phyloP scores from a whole-genome alignment of 768 basidiomycete genomes.

The Leccinellum rugosiceps region DNA sequence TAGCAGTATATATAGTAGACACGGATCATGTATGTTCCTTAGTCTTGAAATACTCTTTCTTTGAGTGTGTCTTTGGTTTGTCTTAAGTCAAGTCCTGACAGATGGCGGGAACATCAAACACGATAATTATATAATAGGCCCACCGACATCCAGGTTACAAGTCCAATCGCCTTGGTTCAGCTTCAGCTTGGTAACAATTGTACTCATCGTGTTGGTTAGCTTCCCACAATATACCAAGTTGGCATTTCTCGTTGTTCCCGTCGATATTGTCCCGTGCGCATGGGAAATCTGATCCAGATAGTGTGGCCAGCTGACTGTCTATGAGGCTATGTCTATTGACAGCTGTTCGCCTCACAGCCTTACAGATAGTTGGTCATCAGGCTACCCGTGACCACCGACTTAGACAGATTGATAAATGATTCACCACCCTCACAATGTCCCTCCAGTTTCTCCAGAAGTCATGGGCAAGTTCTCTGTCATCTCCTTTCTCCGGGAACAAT shows the following conservation, averaged over 20 bases:
- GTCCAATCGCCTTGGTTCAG: neutral
- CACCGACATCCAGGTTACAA: neutral
- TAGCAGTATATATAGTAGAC: too few relatives aligned
- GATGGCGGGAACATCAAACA: neutral
- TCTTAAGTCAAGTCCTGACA: too few relatives aligned
- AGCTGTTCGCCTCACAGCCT: too few relatives aligned
- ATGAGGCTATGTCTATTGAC: too few relatives aligned
- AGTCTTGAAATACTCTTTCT: too few relatives aligned
- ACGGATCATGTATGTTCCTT: too few relatives aligned
- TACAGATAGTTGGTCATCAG: too few relatives aligned
- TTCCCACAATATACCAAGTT: neutral
- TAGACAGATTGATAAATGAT: neutral
- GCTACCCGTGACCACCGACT: neutral
- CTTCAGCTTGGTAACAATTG: neutral
- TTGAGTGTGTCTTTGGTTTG: too few relatives aligned
- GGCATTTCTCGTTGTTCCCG: neutral
- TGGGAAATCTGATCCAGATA: neutral
- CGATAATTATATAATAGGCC: neutral
- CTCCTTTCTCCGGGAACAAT: constrained; percentile 27
- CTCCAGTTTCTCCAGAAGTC: neutral
- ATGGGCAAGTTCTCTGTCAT: constrained; percentile 25
- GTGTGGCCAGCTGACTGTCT: too few relatives aligned
- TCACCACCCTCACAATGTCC: neutral
- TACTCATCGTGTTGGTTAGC: neutral
- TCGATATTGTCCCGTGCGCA: neutral